phyloP scores from a whole-genome alignment of 2,329 filamentous ascomycete species.

The Diaporthe aspalathi region DNA sequence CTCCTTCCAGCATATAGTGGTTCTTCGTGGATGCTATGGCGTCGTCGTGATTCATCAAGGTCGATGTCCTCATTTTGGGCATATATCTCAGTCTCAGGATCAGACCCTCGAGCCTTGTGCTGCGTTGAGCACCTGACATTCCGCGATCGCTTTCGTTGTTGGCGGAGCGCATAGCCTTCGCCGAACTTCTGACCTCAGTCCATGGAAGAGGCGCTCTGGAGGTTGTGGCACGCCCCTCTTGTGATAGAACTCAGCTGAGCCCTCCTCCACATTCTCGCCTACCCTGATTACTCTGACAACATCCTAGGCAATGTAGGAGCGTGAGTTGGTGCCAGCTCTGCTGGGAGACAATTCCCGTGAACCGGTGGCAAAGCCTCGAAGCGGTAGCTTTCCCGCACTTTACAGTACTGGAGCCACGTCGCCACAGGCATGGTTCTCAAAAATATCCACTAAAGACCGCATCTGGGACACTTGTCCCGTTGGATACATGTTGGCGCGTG shows the following conservation, averaged over 20 bases:
- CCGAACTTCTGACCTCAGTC: background rate
- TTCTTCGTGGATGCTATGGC: background rate
- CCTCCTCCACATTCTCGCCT: no score
- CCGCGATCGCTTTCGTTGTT: background rate
- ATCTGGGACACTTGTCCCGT: background rate
- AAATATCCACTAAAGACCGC: background rate
- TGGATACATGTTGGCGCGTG: background rate
- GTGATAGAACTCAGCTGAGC: background rate
- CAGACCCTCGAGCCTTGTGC: background rate
- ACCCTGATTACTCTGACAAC: background rate
- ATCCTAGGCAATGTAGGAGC: background rate
- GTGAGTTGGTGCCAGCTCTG: background rate
- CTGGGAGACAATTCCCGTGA: background rate
- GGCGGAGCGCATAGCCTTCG: background rate
- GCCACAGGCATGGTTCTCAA: background rate
- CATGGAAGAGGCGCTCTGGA: background rate
- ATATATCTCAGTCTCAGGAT: background rate
- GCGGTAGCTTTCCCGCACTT: background rate
- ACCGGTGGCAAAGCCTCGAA: background rate
- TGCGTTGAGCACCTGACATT: background rate
- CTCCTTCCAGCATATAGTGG: background rate
- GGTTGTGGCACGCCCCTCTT: background rate
- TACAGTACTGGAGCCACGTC: background rate
- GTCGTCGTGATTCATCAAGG: background rate
- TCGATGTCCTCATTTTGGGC: background rate